A percentile compares a stretch with the other conserved stretches of the same genome.
Conservation (phyloP, 805 yeast genomes). For the Naumovozyma castellii region DNA sequence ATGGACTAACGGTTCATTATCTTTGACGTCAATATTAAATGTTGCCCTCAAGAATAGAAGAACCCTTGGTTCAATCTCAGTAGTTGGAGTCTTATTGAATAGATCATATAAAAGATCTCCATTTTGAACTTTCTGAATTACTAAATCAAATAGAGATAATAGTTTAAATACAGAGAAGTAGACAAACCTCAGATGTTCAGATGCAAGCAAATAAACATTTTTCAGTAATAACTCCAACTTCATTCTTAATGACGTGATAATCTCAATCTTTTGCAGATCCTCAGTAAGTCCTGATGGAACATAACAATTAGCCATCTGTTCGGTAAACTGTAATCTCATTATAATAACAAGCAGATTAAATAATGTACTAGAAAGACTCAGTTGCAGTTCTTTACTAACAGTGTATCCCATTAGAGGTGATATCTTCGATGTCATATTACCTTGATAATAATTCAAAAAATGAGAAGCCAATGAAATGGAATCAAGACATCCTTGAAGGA, state of each 20-base stretch:
- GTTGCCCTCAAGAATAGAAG: constrained; percentile 17
- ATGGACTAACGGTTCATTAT: constrained; percentile 10
- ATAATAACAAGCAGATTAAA: constrained; percentile 18
- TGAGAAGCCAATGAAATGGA: constrained; percentile 8
- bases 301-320: neutral
- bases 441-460: constrained; percentile 16
- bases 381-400: constrained; percentile 21
- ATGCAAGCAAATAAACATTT: constrained; percentile 15
- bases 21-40: constrained; percentile 16
- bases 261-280: constrained; percentile 7
- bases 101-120: constrained; percentile 16
- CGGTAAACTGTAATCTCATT: constrained; percentile 11
- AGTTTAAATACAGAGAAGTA: constrained; percentile 27
- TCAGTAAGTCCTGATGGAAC: neutral
- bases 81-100: constrained; percentile 8
- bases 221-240: constrained; percentile 17
- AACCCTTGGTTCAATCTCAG: constrained; percentile 14
- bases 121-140: constrained; percentile 18
- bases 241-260: constrained; percentile 11
- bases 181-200: constrained; percentile 21
- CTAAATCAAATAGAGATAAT: constrained; percentile 21
- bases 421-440: constrained; percentile 9
- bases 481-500: constrained; percentile 10
- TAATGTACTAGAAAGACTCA: constrained; percentile 19
- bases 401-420: constrained; percentile 16